Evolutionary conservation across 176 grass and related monocot genomes (phyloP).

Genomic region (Poa pratensis): DNA sequence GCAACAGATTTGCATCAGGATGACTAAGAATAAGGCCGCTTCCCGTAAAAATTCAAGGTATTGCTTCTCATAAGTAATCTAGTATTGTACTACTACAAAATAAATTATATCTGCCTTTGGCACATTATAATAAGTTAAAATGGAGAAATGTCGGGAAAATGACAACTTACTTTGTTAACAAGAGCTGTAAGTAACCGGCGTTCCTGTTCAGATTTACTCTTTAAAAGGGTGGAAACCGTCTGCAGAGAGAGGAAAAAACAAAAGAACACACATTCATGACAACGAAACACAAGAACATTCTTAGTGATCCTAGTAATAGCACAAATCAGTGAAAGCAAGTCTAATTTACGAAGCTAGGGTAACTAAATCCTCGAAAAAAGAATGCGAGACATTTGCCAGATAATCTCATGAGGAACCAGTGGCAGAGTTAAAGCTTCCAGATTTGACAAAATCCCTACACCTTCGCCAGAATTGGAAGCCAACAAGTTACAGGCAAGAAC

Average conservation of each 20-base stretch:
- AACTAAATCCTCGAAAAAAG: conserved; percentile 4
- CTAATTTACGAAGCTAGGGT: neutral
- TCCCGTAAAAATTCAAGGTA: neutral
- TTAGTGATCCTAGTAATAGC: conserved; percentile 6
- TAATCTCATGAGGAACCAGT: neutral
- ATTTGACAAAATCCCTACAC: conserved; percentile 16
- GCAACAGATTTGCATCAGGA: conserved; percentile 34
- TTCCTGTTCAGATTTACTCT: conserved; percentile 95
- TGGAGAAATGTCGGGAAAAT: conserved; percentile 3
- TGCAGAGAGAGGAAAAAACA: conserved; percentile 51
- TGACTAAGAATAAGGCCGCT: neutral
- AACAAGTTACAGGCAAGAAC: conserved; percentile 18
- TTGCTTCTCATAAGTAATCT: neutral
- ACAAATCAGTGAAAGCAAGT: neutral
- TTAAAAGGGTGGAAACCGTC: conserved; percentile 83
- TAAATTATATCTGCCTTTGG: neutral
- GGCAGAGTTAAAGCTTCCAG: neutral
- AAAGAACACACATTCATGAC: conserved; percentile 36
- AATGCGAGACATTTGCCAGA: neutral
- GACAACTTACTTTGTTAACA: conserved; percentile 89
- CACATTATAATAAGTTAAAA: conserved; percentile 1
- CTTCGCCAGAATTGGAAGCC: neutral
- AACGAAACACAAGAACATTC: neutral
- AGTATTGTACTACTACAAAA: conserved; percentile 10
- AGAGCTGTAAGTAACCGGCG: conserved; percentile 85